phyloP scores from a whole-genome alignment of 306 rosid genomes.

The Cucurbita maxima region DNA sequence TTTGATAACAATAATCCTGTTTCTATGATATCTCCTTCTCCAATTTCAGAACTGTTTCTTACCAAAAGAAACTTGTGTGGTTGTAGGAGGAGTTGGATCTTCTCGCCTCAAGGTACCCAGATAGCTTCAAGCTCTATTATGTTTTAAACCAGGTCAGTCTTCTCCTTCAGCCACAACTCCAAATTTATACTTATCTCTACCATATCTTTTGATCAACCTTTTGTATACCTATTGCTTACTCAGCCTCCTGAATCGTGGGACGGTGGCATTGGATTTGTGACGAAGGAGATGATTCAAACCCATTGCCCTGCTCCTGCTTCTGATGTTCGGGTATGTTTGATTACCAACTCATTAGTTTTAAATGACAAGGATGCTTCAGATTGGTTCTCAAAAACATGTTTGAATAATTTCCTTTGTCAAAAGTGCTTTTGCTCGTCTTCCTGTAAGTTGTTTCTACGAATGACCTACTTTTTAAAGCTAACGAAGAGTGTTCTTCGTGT shows the following conservation, averaged over 20 bases:
- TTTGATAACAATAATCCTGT: background rate
- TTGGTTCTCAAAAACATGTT: background rate
- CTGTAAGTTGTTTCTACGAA: background rate
- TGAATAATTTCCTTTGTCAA: slow-evolving; percentile 1
- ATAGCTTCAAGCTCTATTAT: slow-evolving; percentile 51
- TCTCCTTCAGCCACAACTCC: slow-evolving; percentile 9
- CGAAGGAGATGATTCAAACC: slow-evolving; percentile 79
- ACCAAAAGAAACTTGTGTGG: background rate
- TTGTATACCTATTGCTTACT: background rate
- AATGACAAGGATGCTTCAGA: background rate
- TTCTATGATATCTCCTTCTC: background rate
- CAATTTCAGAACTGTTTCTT: background rate
- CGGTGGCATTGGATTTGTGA: slow-evolving; percentile 84
- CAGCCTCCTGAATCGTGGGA: slow-evolving; percentile 91
- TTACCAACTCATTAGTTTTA: background rate
- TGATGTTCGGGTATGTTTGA: slow-evolving; percentile 50
- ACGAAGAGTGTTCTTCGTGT: background rate
- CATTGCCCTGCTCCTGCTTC: slow-evolving; percentile 71
- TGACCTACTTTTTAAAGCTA: background rate
- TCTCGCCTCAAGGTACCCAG: slow-evolving; percentile 54
- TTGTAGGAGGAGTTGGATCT: slow-evolving; percentile 80
- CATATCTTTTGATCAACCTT: background rate
- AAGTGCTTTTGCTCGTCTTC: background rate
- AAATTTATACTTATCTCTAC: background rate
- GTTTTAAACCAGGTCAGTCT: slow-evolving; percentile 73